These are phyloP conservation scores for Sporothrix pallida DNA, from an alignment of 2,329 filamentous ascomycete genomes.

Conservation along the genomic window DNA sequence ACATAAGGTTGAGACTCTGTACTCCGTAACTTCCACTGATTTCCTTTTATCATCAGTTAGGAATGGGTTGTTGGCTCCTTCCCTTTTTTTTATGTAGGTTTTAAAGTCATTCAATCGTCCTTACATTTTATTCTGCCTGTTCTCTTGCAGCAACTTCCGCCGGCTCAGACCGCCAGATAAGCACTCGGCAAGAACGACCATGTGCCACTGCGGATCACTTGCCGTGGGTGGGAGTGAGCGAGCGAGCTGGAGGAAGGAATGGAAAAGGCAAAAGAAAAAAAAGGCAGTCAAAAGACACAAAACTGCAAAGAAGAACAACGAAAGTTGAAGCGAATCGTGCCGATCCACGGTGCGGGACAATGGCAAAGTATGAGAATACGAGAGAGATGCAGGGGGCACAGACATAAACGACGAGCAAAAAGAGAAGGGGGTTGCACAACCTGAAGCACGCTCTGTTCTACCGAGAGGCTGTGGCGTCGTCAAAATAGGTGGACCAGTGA, in stretches of 20 bases:
- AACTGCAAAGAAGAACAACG: background rate
- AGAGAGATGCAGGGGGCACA: slow-evolving; percentile 10
- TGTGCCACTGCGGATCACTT: slow-evolving; percentile 7
- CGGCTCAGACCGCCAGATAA: background rate
- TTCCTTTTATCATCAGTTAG: no score
- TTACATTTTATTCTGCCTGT: background rate
- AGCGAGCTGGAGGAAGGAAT: slow-evolving; percentile 9
- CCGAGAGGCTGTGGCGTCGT: slow-evolving; percentile 20
- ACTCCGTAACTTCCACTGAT: no score
- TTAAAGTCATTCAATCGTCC: background rate
- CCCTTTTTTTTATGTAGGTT: background rate
- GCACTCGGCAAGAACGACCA: slow-evolving; percentile 1
- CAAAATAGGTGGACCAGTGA: background rate
- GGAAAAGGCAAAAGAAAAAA: background rate
- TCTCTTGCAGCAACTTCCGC: background rate
- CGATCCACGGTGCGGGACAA: background rate
- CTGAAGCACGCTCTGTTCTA: slow-evolving; percentile 25
- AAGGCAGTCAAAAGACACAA: background rate
- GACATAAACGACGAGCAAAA: background rate
- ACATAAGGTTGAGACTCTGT: background rate
- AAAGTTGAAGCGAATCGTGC: slow-evolving; percentile 5
- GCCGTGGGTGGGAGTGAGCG: background rate
- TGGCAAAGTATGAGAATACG: slow-evolving; percentile 6
- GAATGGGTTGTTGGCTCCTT: background rate
- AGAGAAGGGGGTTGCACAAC: slow-evolving; percentile 7